Evolutionary conservation across 345 rosid genomes (phyloP), one percentile per base, ranked within the genome.

Genomic region (Arabidopsis suecica): DNA sequence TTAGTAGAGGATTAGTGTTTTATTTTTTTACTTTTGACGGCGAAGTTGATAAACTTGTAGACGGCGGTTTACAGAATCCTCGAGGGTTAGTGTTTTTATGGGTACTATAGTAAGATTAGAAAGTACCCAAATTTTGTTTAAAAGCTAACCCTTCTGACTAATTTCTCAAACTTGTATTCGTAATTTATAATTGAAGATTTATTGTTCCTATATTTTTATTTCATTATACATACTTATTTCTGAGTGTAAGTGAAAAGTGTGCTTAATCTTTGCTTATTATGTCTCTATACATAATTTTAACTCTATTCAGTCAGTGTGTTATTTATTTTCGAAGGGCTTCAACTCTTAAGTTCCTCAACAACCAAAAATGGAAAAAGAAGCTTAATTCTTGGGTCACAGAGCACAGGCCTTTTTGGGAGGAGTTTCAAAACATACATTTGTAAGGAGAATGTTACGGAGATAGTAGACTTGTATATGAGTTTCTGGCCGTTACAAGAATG

Each of bases 51-150:
- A 34, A 63, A 37, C 41, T 71, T 64, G 37, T 64, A 71, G 73
- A 65, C 81, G 78, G 78, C 37, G 77, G 57, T 77, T 71, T 49
- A 38, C 41, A 49, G 40, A 60, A 72, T 77, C 44, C 30, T 70
- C 18, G 64, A 71, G 81, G 81, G 77, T 78, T 78, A 65, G 81
- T 7, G 62, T 71, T 77, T 68, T 20, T 71, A 78, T 60, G 81
- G 78, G 73, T 68, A 65, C 65, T 59, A 41, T 18, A 59, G 28
- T 47, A 59, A 22, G 53, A 51, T 50, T 59, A 38, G 66, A 22
- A 25, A 66, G 74, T 72, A 25, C 65, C 81, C 81, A 72, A 66
- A 66, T 78, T 78, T 78, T 78, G 81, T 72, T 51, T 57, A 22
- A 65, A 72, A 50, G 42, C 69, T 71, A 65, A 78, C 59, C 81